Conservation (phyloP, 352 stramenopile species). For the Pythium biforme region DNA sequence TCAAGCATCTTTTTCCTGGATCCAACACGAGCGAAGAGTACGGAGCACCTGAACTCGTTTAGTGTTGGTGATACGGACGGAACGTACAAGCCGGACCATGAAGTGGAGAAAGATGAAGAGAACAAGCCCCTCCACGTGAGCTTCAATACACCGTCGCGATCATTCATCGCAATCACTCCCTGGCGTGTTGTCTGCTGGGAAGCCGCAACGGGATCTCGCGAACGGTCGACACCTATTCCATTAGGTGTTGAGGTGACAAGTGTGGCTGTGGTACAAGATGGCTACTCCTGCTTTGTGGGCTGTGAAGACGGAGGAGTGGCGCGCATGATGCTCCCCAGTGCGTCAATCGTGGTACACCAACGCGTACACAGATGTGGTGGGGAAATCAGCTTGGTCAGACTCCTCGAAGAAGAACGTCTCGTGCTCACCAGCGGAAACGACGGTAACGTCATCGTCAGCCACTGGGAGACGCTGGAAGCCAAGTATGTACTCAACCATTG, state of each 20-base stretch:
- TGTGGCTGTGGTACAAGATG: conserved; percentile 33
- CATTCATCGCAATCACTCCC: conserved; percentile 35
- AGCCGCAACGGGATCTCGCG: conserved; percentile 22
- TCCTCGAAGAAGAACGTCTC: conserved; percentile 15
- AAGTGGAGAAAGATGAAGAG: conserved; percentile 25
- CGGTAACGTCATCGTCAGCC: conserved; percentile 36
- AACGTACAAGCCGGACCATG: not conserved
- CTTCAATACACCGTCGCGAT: conserved; percentile 28
- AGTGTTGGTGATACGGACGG: not conserved
- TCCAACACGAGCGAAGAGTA: not conserved
- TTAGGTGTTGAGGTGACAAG: conserved; percentile 35
- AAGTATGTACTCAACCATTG: conserved; percentile 44
- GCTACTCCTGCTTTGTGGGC: conserved; percentile 45
- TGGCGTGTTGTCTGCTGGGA: conserved; percentile 35
- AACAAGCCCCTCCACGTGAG: conserved; percentile 37
- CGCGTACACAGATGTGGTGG: conserved; percentile 25
- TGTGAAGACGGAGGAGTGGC: conserved; percentile 39
- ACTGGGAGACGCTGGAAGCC: conserved; percentile 35
- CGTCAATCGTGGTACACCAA: conserved; percentile 31
- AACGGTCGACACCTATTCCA: conserved; percentile 21
- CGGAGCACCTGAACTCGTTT: not conserved
- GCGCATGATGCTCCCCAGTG: conserved; percentile 37
- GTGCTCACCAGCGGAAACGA: conserved; percentile 34
- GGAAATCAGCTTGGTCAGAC: conserved; percentile 27
- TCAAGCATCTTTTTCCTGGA: conserved; percentile 61